Evolutionary conservation across 805 yeast species (phyloP).

Genomic region (Schwanniomyces vanrijiae): DNA sequence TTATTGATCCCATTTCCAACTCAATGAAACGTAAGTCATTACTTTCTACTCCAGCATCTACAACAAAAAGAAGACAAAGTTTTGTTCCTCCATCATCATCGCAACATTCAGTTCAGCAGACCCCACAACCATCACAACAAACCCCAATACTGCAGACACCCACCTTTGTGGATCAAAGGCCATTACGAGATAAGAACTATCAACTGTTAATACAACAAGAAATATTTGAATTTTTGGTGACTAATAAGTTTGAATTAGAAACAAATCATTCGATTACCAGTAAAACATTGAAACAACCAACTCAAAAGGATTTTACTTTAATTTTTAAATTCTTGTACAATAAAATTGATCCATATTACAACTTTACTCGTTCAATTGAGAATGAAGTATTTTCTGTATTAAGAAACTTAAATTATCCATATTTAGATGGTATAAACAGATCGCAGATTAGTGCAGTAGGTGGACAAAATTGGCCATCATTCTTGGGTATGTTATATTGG

Average conservation of each 20-base stretch:
- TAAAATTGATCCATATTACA: slow-evolving; percentile 76
- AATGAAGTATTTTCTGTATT: slow-evolving; percentile 70
- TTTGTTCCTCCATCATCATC: slow-evolving; percentile 12
- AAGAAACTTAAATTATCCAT: slow-evolving; percentile 72
- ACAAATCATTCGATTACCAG: slow-evolving; percentile 67
- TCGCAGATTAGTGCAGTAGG: slow-evolving; percentile 91
- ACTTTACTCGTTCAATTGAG: slow-evolving; percentile 67
- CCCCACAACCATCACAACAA: slow-evolving; percentile 11
- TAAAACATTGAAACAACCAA: slow-evolving; percentile 70
- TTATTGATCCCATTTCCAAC: slow-evolving; percentile 12
- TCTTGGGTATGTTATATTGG: slow-evolving; percentile 85
- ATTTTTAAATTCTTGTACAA: slow-evolving; percentile 80
- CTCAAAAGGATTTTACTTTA: slow-evolving; percentile 79
- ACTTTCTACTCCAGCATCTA: slow-evolving; percentile 34
- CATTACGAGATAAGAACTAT: slow-evolving; percentile 69
- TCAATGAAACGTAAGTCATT: slow-evolving; percentile 28
- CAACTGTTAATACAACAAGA: slow-evolving; percentile 67
- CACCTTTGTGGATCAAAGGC: slow-evolving; percentile 60
- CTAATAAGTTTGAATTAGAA: slow-evolving; percentile 70
- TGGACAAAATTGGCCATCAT: slow-evolving; percentile 83
- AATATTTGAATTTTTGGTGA: slow-evolving; percentile 60
- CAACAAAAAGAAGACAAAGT: slow-evolving; percentile 24
- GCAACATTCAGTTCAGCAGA: slow-evolving; percentile 15
- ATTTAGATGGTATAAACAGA: slow-evolving; percentile 73
- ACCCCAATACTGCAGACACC: slow-evolving; percentile 11